These are phyloP conservation scores for Penicillium taxi DNA, from an alignment of 495 filamentous ascomycete genomes.

Conservation along the genomic window DNA sequence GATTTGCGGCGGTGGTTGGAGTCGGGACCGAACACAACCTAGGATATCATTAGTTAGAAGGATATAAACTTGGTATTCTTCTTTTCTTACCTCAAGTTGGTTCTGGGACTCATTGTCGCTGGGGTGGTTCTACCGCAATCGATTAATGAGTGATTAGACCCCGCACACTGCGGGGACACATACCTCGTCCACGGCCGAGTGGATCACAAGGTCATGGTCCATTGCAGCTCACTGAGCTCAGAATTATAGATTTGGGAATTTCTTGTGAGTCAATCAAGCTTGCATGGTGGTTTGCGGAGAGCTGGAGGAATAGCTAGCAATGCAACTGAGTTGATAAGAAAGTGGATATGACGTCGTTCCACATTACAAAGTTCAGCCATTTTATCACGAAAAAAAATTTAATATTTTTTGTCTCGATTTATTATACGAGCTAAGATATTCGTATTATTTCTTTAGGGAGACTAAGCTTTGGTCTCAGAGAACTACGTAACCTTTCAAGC, in stretches of 20 bases:
- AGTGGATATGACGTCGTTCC: slow-evolving; percentile 28
- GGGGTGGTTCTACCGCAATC: slow-evolving; percentile 23
- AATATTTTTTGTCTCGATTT: too few relatives aligned
- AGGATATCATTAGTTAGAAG: neutral
- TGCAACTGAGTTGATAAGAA: slow-evolving; percentile 2
- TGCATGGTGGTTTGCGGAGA: slow-evolving; percentile 14
- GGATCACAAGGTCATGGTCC: slow-evolving; percentile 11
- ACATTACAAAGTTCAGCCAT: too few relatives aligned
- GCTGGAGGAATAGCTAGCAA: slow-evolving; percentile 5
- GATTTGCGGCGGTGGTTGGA: slow-evolving; percentile 76
- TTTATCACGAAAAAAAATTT: too few relatives aligned
- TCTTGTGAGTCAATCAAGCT: slow-evolving; percentile 1
- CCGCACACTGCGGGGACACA: slow-evolving; percentile 4
- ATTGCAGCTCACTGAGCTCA: too few relatives aligned
- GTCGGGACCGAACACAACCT: slow-evolving; percentile 70
- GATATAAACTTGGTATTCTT: neutral
- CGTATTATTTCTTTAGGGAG: too few relatives aligned
- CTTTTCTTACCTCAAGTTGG: slow-evolving; percentile 39
- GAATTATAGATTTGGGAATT: slow-evolving; percentile 6
- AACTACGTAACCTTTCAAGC: too few relatives aligned
- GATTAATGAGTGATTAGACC: too few relatives aligned
- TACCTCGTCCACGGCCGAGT: slow-evolving; percentile 19
- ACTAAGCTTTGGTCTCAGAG: too few relatives aligned
- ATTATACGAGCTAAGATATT: too few relatives aligned
- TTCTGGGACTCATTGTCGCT: slow-evolving; percentile 41